Conservation (phyloP, 805 yeast genomes). For the Lachancea thermotolerans region DNA sequence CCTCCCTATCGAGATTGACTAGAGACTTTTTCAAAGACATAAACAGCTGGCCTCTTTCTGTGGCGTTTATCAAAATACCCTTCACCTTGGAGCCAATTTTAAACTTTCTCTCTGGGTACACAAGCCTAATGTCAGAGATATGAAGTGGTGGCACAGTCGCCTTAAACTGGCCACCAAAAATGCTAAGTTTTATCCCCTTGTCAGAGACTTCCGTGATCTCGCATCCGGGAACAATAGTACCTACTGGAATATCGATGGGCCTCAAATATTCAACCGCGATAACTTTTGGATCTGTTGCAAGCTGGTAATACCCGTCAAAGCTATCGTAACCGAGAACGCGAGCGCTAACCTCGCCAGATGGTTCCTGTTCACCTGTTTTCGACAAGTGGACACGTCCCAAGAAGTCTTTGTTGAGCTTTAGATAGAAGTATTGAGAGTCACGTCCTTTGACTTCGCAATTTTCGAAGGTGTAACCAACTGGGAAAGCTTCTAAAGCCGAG, state of each 20-base stretch:
- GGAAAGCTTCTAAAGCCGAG: constrained; percentile 51
- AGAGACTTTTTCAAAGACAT: constrained; percentile 81
- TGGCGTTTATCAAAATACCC: constrained; percentile 58
- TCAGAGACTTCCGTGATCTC: constrained; percentile 47
- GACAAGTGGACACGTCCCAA: constrained; percentile 78
- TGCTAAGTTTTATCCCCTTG: constrained; percentile 62
- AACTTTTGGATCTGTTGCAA: constrained; percentile 63
- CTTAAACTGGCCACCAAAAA: constrained; percentile 55
- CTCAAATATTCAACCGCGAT: constrained; percentile 61
- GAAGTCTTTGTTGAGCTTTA: constrained; percentile 47
- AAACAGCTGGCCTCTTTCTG: constrained; percentile 42
- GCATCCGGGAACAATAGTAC: constrained; percentile 55
- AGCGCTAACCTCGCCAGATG: constrained; percentile 53
- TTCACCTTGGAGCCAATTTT: constrained; percentile 76
- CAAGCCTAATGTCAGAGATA: constrained; percentile 75
- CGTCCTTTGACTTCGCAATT: constrained; percentile 51
- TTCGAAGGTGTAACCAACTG: constrained; percentile 61
- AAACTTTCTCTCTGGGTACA: constrained; percentile 88
- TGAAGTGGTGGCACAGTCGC: constrained; percentile 72
- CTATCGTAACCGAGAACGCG: constrained; percentile 67
- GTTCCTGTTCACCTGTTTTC: constrained; percentile 45
- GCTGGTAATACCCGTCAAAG: constrained; percentile 57
- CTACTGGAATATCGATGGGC: constrained; percentile 67
- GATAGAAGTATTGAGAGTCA: constrained; percentile 50
- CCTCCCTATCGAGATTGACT: constrained; percentile 43